These are phyloP conservation scores for Sarocladium strictum DNA, from an alignment of 2,329 filamentous ascomycete species.

Conservation along the genomic window DNA sequence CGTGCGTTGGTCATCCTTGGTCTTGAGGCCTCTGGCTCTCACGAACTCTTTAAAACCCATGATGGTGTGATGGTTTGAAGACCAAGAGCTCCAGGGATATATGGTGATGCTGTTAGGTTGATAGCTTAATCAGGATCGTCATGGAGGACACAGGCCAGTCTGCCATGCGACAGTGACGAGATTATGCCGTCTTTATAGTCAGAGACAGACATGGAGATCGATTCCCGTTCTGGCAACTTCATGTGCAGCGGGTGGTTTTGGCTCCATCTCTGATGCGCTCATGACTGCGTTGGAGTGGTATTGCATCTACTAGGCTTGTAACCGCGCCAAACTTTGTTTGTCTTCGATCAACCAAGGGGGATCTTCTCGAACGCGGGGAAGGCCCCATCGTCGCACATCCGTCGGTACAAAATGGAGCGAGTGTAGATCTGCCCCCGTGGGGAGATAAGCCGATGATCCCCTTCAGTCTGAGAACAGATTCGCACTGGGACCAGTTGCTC, in stretches of 20 bases:
- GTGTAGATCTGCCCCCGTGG: too few species aligned
- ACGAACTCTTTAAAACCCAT: conserved; percentile 42
- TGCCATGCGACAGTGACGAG: background rate
- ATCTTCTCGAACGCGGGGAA: conserved; percentile 9
- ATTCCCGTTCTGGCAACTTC: background rate
- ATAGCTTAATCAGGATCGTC: too few species aligned
- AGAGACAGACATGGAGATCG: background rate
- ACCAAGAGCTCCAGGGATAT: background rate
- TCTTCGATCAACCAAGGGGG: background rate
- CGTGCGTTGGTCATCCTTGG: conserved; percentile 34
- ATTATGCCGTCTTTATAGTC: conserved; percentile 1
- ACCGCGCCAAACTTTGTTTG: background rate
- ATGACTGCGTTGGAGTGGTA: background rate
- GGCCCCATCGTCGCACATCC: background rate
- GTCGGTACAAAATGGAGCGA: background rate
- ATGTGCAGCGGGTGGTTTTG: background rate
- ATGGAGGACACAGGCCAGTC: background rate
- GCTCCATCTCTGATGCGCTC: conserved; percentile 2
- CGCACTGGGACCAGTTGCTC: too few species aligned
- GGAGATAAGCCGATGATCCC: too few species aligned
- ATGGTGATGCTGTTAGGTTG: background rate
- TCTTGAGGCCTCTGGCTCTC: conserved; percentile 37
- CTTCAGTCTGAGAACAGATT: too few species aligned
- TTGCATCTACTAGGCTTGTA: background rate
- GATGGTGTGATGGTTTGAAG: background rate